These are phyloP conservation scores for Xylaria sp. DNA, from an alignment of 2,329 filamentous ascomycete species.

Conservation along the genomic window DNA sequence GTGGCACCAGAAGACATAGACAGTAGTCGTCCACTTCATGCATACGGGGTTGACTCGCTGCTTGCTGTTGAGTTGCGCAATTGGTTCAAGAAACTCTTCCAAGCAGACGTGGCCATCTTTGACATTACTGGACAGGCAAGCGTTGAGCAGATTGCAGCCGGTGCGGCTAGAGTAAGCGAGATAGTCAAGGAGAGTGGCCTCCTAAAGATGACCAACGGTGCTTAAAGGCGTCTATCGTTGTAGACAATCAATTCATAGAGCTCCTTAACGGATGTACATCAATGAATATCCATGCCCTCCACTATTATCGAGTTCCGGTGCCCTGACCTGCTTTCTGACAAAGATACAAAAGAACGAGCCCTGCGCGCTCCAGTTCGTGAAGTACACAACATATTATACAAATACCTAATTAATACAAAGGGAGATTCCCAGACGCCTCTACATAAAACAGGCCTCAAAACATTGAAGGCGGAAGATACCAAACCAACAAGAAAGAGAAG, in stretches of 20 bases:
- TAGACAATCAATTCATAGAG: background rate
- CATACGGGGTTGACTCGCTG: background rate
- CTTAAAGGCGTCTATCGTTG: no score
- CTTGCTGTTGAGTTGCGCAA: background rate
- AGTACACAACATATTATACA: background rate
- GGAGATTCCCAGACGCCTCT: background rate
- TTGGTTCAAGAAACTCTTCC: background rate
- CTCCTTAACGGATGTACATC: background rate
- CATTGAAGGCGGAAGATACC: background rate
- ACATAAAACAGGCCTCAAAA: background rate
- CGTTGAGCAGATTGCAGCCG: background rate
- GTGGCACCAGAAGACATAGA: background rate
- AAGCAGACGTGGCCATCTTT: background rate
- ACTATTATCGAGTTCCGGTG: background rate
- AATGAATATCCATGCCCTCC: background rate
- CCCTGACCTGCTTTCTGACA: background rate
- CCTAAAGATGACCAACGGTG: no score
- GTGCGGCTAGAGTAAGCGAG: background rate
- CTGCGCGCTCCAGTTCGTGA: background rate
- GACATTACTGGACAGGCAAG: conserved; percentile 2
- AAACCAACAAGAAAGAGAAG: background rate
- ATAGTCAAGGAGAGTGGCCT: no score
- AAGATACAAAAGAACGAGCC: conserved; percentile 1
- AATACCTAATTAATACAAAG: background rate
- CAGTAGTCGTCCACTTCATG: background rate